Conservation (phyloP, 352 stramenopile species). For the Pseudoperonospora humuli region DNA sequence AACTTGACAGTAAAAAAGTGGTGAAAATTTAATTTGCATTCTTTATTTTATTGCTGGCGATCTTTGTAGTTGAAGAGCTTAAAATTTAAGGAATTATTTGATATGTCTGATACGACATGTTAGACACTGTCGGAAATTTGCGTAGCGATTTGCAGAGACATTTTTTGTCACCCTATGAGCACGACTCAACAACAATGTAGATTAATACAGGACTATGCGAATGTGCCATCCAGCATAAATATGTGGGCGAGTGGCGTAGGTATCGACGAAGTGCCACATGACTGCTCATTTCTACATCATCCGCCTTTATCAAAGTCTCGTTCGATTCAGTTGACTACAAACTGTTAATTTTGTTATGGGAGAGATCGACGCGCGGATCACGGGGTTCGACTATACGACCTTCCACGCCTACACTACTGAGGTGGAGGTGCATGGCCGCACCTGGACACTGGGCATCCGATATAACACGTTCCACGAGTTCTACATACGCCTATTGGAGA, state of each 20-base stretch:
- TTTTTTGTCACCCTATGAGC: conserved; percentile 4
- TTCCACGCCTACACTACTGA: conserved; percentile 43
- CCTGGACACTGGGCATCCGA: conserved; percentile 45
- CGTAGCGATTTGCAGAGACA: conserved; percentile 9
- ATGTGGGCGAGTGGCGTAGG: too few species aligned
- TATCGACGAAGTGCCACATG: too few species aligned
- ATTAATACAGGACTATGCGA: background rate
- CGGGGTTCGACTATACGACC: conserved; percentile 33
- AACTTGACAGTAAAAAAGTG: too few species aligned
- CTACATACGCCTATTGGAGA: conserved; percentile 37
- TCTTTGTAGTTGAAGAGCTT: conserved; percentile 8
- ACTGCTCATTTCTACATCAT: conserved; percentile 16
- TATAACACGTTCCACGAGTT: conserved; percentile 61
- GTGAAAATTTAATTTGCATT: too few species aligned
- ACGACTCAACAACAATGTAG: conserved; percentile 2
- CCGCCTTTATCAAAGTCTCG: background rate
- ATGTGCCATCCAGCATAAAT: too few species aligned
- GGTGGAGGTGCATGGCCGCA: conserved; percentile 29
- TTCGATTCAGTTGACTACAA: background rate
- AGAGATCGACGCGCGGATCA: conserved; percentile 35
- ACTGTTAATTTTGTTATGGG: conserved; percentile 5
- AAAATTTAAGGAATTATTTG: too few species aligned
- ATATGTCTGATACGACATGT: background rate
- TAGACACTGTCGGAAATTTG: conserved; percentile 7
- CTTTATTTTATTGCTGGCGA: too few species aligned